phyloP scores from a whole-genome alignment of 495 filamentous ascomycete genomes.

The Chaetomium tenue region DNA sequence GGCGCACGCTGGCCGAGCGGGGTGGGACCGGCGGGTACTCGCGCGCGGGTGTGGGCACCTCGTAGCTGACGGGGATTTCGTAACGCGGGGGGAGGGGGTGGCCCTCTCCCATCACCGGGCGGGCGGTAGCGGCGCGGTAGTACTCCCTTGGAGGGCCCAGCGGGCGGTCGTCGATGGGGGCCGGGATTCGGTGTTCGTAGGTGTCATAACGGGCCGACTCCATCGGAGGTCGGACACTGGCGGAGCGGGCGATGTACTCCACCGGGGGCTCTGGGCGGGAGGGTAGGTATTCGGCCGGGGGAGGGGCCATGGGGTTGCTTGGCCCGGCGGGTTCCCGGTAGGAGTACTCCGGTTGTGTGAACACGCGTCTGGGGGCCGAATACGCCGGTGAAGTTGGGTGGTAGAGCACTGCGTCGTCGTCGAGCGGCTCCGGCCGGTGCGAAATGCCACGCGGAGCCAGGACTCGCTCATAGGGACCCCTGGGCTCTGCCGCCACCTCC shows the following conservation, averaged over 20 bases:
- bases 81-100: slow-evolving; percentile 43
- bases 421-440: slow-evolving; percentile 49
- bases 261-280: slow-evolving; percentile 46
- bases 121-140: slow-evolving; percentile 52
- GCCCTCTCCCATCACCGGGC: slow-evolving; percentile 38
- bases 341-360: slow-evolving; percentile 55
- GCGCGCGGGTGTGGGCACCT: slow-evolving; percentile 20
- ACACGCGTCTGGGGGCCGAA: slow-evolving; percentile 46
- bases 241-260: slow-evolving; percentile 55
- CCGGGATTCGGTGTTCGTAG: slow-evolving; percentile 37
- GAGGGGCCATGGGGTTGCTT: slow-evolving; percentile 37
- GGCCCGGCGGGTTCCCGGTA: slow-evolving; percentile 54
- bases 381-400: slow-evolving; percentile 41
- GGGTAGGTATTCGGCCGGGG: slow-evolving; percentile 41
- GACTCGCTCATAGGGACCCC: slow-evolving; percentile 46
- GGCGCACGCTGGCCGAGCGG: slow-evolving; percentile 34
- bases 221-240: slow-evolving; percentile 55
- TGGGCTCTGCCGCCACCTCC: slow-evolving; percentile 43
- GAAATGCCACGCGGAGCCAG: slow-evolving; percentile 50
- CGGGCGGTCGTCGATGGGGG: slow-evolving; percentile 35
- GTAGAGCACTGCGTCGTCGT: slow-evolving; percentile 50
- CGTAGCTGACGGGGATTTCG: slow-evolving; percentile 43
- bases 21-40: slow-evolving; percentile 31
- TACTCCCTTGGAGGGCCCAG: slow-evolving; percentile 43
- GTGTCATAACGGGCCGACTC: slow-evolving; percentile 24